Evolutionary conservation across 2,329 filamentous ascomycete species (phyloP).

Genomic region (Tolypocladium amazonense): DNA sequence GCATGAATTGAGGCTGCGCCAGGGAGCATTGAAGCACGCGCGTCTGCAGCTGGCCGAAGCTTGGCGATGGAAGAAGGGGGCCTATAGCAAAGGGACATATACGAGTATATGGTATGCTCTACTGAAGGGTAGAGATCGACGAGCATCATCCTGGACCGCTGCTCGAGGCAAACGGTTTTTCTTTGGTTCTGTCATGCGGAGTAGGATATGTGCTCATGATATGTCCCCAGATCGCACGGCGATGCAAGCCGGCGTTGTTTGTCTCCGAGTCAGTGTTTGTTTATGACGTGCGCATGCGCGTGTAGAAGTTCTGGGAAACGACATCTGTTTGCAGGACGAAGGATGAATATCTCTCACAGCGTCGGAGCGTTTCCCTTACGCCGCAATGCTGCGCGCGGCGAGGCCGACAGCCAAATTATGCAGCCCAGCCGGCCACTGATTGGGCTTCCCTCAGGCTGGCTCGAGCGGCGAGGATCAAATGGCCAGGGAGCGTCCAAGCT

Average conservation of each 20-base stretch:
- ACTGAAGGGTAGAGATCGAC: background rate
- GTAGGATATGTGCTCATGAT: background rate
- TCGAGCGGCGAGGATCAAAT: background rate
- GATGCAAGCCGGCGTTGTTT: background rate
- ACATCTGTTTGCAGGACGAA: background rate
- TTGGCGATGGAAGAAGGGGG: background rate
- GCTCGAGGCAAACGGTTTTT: background rate
- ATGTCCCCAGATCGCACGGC: background rate
- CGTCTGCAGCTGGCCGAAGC: background rate
- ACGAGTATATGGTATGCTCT: background rate
- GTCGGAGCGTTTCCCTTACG: background rate
- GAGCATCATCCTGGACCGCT: background rate
- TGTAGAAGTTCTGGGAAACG: background rate
- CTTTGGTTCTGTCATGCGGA: background rate
- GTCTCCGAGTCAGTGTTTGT: background rate
- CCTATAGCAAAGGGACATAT: background rate
- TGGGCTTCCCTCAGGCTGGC: background rate
- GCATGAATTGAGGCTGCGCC: background rate
- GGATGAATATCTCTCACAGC: background rate
- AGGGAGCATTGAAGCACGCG: background rate
- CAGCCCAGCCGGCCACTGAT: background rate
- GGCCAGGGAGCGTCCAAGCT: constrained; percentile 8
- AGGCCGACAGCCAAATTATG: background rate
- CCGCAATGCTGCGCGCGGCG: background rate
- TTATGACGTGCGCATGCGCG: background rate